Conservation (phyloP, 2,329 filamentous ascomycete genomes). For the Clonostachys solani region DNA sequence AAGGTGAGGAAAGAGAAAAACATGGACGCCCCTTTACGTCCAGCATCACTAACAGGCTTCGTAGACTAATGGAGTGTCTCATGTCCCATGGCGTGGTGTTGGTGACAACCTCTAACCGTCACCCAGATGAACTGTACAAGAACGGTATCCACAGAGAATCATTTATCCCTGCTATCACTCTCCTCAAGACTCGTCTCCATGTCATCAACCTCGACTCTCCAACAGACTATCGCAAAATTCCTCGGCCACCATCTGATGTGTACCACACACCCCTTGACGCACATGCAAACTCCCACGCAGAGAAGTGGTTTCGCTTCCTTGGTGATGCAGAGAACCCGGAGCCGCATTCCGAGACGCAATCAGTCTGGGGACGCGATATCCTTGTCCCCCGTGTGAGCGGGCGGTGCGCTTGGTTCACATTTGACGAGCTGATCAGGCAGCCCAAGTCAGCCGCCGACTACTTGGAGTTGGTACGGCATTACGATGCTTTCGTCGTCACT, state of each 20-base stretch:
- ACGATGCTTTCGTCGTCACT: slow-evolving; percentile 89
- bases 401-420: slow-evolving; percentile 84
- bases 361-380: slow-evolving; percentile 91
- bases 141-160: slow-evolving; percentile 96
- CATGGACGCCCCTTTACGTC: background rate
- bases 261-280: slow-evolving; percentile 86
- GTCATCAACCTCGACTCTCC: slow-evolving; percentile 93
- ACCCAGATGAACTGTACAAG: slow-evolving; percentile 94
- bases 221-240: slow-evolving; percentile 97
- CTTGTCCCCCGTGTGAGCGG: slow-evolving; percentile 84
- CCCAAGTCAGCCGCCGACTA: slow-evolving; percentile 95
- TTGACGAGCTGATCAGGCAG: slow-evolving; percentile 83
- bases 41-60: background rate
- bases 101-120: slow-evolving; percentile 94
- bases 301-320: slow-evolving; percentile 94
- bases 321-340: slow-evolving; percentile 74
- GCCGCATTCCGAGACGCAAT: slow-evolving; percentile 74
- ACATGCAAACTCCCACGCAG: slow-evolving; percentile 73
- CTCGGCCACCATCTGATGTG: slow-evolving; percentile 85
- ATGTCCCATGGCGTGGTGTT: slow-evolving; percentile 98
- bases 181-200: slow-evolving; percentile 77
- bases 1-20: slow-evolving; percentile 36
- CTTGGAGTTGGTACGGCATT: slow-evolving; percentile 82
- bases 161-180: slow-evolving; percentile 91
- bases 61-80: slow-evolving; percentile 74